Conservation (phyloP, 768 basidiomycete genomes). For the Leccinum longicurvipes region DNA sequence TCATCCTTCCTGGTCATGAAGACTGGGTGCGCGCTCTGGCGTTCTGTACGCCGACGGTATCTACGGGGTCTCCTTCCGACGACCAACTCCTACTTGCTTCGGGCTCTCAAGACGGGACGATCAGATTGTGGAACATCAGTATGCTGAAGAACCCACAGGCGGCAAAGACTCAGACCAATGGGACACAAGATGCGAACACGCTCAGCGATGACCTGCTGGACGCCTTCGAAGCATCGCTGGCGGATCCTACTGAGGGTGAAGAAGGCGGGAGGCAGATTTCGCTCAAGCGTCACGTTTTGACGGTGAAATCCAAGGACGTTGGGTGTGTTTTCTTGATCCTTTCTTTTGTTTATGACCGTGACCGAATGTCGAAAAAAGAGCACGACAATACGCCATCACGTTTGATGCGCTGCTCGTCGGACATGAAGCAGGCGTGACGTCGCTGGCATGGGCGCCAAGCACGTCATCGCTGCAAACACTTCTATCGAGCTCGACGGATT, state of each 20-base stretch:
- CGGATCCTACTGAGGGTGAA: slow-evolving; percentile 64
- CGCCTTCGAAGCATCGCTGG: slow-evolving; percentile 81
- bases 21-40: slow-evolving; percentile 90
- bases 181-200: slow-evolving; percentile 22
- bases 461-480: slow-evolving; percentile 45
- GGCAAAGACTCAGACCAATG: slow-evolving; percentile 9
- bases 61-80: slow-evolving; percentile 9
- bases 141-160: slow-evolving; percentile 27
- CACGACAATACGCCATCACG: slow-evolving; percentile 67
- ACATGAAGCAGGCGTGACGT: slow-evolving; percentile 93
- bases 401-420: slow-evolving; percentile 94
- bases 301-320: slow-evolving; percentile 46
- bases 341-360: slow-evolving; percentile 23
- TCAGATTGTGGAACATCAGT: slow-evolving; percentile 89
- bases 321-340: slow-evolving; percentile 13
- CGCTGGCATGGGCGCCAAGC: slow-evolving; percentile 74
- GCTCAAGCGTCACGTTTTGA: slow-evolving; percentile 78
- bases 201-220: slow-evolving; percentile 78
- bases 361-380: slow-evolving; percentile 25
- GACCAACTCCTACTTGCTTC: slow-evolving; percentile 77
- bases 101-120: slow-evolving; percentile 92
- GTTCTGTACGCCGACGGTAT: slow-evolving; percentile 44
- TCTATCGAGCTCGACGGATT: slow-evolving; percentile 93
- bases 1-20: slow-evolving; percentile 78
- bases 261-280: slow-evolving; percentile 86